phyloP scores from a whole-genome alignment of 345 rosid genomes.

The Diplotaxis tenuifolia region DNA sequence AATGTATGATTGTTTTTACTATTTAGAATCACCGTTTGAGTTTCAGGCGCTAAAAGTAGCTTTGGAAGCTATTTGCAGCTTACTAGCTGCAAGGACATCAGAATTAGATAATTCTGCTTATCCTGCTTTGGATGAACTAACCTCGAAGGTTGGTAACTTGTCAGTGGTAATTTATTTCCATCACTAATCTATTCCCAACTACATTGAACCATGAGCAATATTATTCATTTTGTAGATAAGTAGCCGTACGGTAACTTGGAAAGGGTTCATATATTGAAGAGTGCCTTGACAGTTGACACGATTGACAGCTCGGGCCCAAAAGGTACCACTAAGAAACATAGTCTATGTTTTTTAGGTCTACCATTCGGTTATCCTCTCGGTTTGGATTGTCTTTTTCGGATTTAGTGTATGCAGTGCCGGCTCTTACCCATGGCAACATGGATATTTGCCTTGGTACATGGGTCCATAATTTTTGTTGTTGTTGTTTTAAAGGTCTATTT shows the following conservation, averaged over 20 bases:
- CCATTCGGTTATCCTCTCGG: too few relatives aligned
- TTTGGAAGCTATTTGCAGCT: slow-evolving; percentile 90
- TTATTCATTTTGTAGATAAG: slow-evolving; percentile 55
- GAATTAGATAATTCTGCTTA: slow-evolving; percentile 82
- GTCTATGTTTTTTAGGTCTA: too few relatives aligned
- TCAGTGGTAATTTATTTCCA: not conserved
- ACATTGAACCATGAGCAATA: not conserved
- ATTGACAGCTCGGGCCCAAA: slow-evolving; percentile 81
- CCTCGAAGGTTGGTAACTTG: slow-evolving; percentile 52
- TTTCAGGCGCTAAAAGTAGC: slow-evolving; percentile 87
- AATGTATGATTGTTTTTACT: not conserved
- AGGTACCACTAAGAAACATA: not conserved
- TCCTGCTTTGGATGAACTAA: slow-evolving; percentile 89
- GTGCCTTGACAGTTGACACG: slow-evolving; percentile 86
- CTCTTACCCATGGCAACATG: too few relatives aligned
- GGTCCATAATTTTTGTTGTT: too few relatives aligned
- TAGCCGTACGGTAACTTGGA: slow-evolving; percentile 91
- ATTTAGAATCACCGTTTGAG: slow-evolving; percentile 75
- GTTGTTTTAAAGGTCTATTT: too few relatives aligned
- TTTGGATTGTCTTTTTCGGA: too few relatives aligned
- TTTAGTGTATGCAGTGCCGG: too few relatives aligned
- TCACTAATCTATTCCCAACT: slow-evolving; percentile 6
- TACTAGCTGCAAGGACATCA: slow-evolving; percentile 72
- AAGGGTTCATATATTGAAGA: slow-evolving; percentile 85
- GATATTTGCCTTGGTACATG: too few relatives aligned